Conservation (phyloP, 1,284 basidiomycete genomes). For the Sanghuangporus sanghuang region DNA sequence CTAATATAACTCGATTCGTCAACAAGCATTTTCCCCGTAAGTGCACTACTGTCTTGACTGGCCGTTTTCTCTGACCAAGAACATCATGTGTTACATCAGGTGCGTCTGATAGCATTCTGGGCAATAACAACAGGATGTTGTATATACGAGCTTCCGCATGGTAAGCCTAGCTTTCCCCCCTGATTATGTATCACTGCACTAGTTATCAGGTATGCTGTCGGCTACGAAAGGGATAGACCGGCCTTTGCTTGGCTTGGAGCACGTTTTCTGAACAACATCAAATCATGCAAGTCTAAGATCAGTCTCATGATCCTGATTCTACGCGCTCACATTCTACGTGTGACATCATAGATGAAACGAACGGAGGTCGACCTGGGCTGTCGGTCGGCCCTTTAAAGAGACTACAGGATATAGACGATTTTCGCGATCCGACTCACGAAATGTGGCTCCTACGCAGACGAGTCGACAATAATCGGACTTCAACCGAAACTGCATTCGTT, state of each 20-base stretch:
- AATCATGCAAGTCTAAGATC: neutral
- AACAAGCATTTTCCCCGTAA: conserved; percentile 8
- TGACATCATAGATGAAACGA: neutral
- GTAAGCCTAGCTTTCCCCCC: neutral
- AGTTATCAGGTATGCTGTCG: conserved; percentile 6
- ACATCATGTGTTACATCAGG: neutral
- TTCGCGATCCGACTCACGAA: neutral
- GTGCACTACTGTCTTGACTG: neutral
- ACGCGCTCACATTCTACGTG: neutral
- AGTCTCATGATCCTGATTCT: neutral
- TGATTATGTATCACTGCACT: neutral
- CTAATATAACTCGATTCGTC: neutral
- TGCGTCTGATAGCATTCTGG: neutral
- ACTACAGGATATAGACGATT: neutral
- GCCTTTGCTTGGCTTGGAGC: conserved; percentile 14
- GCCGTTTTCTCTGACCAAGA: neutral
- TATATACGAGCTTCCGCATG: conserved; percentile 12
- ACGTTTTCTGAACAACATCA: conserved; percentile 9
- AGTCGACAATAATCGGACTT: neutral
- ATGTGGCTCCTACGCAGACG: neutral
- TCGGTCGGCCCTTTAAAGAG: neutral
- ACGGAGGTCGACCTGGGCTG: conserved; percentile 4
- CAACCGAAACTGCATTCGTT: no score
- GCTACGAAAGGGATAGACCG: neutral
- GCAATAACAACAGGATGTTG: neutral